Evolutionary conservation across 495 filamentous ascomycete species (phyloP), one percentile per base, ranked within the genome.

Genomic region (Lophiostoma macrostomum): DNA sequence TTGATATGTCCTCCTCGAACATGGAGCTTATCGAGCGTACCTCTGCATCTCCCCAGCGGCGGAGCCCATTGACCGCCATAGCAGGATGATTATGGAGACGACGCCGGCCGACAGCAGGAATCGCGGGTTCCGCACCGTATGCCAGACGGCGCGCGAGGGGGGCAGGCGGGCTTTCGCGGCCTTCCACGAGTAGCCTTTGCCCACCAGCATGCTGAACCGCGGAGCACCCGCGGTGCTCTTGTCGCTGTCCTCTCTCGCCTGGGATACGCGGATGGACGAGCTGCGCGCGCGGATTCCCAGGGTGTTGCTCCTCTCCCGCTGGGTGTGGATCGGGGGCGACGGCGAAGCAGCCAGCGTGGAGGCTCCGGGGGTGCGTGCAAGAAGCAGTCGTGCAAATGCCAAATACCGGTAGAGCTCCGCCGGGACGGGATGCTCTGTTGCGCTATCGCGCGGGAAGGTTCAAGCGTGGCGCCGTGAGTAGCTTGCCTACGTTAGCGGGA

Each of bases 111-210:
- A 80, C 37, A 93, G 71, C 54, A 96, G 74, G 51, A 93, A 87
- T 30, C 90, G 81, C 51, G 90, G 88, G 60, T 83, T 80, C 49
- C 87, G 85, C 38, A 96, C 67, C 63, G 89, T 79, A 41, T 86
- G 74, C 68, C 85, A 78, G 69, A 98, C 71, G 31, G 87, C 87
- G 73, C 88, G 80, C 59, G 85, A 83, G 52, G 90, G 89, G 3
- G 91, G 91, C 59, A 97, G 74, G 51, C 83, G 77, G 60, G 87
- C 77, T 71, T 78, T 85, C 46, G 94, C 82, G 59, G 89, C 86
- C 76, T 95, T 96, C 88, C 91, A 96, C 69, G 78, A 93, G 66
- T 94, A 80, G 71, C 87, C 88, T 70, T 94, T 95, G 44, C 87
- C 86, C 58, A 93, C 78, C 69, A 95, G 74, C 84, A 88, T 88